phyloP scores from a whole-genome alignment of 169 alveolate genomes.

The Plasmodium malariae region DNA sequence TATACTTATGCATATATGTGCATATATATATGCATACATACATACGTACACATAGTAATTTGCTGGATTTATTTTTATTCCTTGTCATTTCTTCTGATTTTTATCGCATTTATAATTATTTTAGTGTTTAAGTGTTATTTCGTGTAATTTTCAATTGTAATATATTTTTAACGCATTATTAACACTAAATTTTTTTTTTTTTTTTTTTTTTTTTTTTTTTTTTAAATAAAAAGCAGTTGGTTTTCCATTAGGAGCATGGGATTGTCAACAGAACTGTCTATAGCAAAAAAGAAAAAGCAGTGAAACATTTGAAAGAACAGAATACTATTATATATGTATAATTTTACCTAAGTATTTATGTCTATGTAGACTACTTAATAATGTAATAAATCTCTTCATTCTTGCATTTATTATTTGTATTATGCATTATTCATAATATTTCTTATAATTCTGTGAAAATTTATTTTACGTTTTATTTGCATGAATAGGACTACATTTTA shows the following conservation, averaged over 20 bases:
- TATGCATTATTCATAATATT: too few species aligned
- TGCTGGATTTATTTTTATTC: neutral
- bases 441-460: too few species aligned
- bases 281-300: constrained; percentile 13
- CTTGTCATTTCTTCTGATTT: neutral
- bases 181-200: neutral
- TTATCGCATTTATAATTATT: neutral
- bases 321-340: neutral
- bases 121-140: neutral
- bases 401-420: too few species aligned
- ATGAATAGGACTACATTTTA: too few species aligned
- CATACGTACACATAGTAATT: neutral
- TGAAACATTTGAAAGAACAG: neutral
- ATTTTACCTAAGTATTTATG: neutral
- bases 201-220: constrained; percentile 56
- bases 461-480: too few species aligned
- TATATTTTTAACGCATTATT: constrained; percentile 21
- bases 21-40: neutral
- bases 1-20: neutral
- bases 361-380: neutral
- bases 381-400: too few species aligned
- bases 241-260: constrained; percentile 80
- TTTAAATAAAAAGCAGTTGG: constrained; percentile 75
- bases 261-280: constrained; percentile 42
- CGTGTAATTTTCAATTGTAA: neutral